phyloP scores from a whole-genome alignment of 2,329 filamentous ascomycete species.

The Exophiala calicioides region DNA sequence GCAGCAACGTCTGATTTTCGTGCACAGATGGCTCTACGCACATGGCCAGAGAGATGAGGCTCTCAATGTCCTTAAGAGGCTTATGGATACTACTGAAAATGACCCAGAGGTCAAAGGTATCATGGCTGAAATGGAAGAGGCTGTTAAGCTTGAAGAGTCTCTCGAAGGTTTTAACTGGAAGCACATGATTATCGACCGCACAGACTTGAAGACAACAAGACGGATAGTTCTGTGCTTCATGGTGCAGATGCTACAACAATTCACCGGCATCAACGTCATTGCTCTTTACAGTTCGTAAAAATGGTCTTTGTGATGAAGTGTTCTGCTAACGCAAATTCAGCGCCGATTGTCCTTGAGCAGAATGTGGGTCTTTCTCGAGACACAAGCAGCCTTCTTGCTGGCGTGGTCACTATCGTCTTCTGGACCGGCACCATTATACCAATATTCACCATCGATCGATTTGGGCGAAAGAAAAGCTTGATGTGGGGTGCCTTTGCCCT shows the following conservation, averaged over 20 bases:
- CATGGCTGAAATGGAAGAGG: constrained; percentile 43
- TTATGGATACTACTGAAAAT: constrained; percentile 37
- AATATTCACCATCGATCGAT: constrained; percentile 13
- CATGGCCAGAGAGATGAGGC: constrained; percentile 39
- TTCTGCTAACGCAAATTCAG: constrained; percentile 6
- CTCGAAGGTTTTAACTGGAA: constrained; percentile 56
- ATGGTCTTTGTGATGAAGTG: too few relatives aligned
- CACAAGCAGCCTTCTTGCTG: constrained; percentile 56
- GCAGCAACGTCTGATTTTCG: too few relatives aligned
- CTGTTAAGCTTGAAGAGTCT: constrained; percentile 61
- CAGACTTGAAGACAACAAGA: constrained; percentile 33
- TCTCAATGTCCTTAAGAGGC: constrained; percentile 38
- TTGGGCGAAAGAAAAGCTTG: constrained; percentile 9
- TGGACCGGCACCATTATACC: constrained; percentile 16
- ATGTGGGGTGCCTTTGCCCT: constrained; percentile 32
- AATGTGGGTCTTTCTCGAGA: constrained; percentile 57
- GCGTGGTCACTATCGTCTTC: constrained; percentile 41
- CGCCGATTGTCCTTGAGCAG: constrained; percentile 16
- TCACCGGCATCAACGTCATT: constrained; percentile 38
- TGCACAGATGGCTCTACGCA: constrained; percentile 50
- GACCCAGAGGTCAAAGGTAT: constrained; percentile 49
- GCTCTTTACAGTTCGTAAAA: too few relatives aligned
- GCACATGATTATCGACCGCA: constrained; percentile 6
- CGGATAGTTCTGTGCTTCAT: constrained; percentile 47
- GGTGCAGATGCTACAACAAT: constrained; percentile 51